These are phyloP conservation scores for Lunularia cruciata DNA, from an alignment of 225 moss, liverwort and hornwort genomes.

Conservation along the genomic window DNA sequence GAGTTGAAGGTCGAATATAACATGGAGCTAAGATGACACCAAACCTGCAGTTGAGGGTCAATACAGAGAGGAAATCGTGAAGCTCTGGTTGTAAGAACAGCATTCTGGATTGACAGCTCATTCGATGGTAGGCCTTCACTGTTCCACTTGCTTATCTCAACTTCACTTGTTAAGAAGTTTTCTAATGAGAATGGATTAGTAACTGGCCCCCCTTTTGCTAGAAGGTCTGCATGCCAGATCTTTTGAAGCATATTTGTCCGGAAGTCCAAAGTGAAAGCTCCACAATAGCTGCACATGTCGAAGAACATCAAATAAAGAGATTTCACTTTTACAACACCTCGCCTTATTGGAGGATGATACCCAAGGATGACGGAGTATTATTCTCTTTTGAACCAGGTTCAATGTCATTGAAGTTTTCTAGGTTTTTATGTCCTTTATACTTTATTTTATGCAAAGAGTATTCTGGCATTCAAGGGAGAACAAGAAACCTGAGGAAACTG, in stretches of 20 bases:
- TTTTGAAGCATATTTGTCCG: conserved; percentile 57
- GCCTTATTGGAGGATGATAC: too few relatives aligned
- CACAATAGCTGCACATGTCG: conserved; percentile 62
- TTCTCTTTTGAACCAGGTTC: too few relatives aligned
- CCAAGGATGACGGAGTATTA: too few relatives aligned
- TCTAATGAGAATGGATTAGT: conserved; percentile 60
- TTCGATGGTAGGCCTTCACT: conserved; percentile 95
- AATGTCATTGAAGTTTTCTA: too few relatives aligned
- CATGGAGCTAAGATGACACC: not conserved
- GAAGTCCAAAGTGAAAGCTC: conserved; percentile 79
- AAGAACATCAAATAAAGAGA: not conserved
- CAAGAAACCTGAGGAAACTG: conserved; percentile 69
- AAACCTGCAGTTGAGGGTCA: conserved; percentile 90
- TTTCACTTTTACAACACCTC: too few relatives aligned
- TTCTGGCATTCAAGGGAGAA: not conserved
- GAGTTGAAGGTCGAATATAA: not conserved
- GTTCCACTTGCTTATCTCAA: conserved; percentile 92
- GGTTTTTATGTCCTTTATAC: too few relatives aligned
- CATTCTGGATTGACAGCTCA: conserved; percentile 95
- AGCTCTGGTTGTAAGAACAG: conserved; percentile 83
- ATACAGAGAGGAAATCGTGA: conserved; percentile 84
- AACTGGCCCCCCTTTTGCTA: conserved; percentile 56
- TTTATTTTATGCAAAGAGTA: too few relatives aligned
- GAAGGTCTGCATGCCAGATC: conserved; percentile 74
- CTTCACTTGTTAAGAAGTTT: conserved; percentile 73